phyloP scores from a whole-genome alignment of 345 rosid species.

The Eucalyptus erythrocorys region DNA sequence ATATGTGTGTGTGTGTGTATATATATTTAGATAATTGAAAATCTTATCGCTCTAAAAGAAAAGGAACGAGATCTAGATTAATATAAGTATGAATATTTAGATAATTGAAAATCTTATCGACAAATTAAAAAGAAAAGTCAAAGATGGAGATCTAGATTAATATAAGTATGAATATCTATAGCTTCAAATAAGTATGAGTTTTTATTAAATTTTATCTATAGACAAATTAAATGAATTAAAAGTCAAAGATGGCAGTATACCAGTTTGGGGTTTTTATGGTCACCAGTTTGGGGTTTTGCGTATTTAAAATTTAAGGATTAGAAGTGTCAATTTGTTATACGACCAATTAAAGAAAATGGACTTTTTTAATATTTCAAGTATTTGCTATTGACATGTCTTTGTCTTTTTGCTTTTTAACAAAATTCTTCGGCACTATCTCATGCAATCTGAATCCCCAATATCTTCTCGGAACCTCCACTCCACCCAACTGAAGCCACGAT shows the following conservation, averaged over 20 bases:
- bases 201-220: no score
- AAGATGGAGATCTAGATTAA: no score
- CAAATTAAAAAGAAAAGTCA: no score
- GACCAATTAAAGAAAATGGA: not conserved
- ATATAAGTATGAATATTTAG: no score
- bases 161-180: not conserved
- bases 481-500: not conserved
- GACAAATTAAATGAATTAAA: not conserved
- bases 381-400: not conserved
- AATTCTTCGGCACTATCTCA: not conserved
- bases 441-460: not conserved
- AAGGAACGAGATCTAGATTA: no score
- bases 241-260: no score
- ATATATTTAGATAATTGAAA: not conserved
- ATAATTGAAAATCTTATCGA: no score
- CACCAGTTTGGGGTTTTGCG: no score
- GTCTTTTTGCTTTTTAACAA: not conserved
- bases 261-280: no score
- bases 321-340: not conserved
- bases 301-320: no score
- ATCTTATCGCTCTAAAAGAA: not conserved
- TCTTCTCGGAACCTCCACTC: not conserved
- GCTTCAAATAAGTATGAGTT: not conserved
- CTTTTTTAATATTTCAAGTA: not conserved
- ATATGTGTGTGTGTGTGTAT: no score